These are phyloP conservation scores for Thalassiosira gravida DNA, from an alignment of 352 stramenopile genomes.

Conservation along the genomic window DNA sequence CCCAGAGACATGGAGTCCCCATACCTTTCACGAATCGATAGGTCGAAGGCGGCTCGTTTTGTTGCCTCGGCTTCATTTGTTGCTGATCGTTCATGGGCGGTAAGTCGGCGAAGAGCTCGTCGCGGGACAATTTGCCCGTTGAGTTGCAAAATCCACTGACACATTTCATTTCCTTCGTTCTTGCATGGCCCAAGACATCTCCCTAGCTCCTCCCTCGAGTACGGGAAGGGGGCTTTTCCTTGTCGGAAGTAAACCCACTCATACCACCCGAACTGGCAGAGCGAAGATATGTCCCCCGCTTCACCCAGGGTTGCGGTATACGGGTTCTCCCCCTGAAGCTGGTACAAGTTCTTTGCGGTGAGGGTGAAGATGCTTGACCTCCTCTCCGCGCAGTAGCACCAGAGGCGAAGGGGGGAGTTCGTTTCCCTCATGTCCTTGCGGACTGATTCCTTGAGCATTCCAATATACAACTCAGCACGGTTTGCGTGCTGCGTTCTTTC, in stretches of 20 bases:
- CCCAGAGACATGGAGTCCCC: conserved; percentile 19
- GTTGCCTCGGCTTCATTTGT: conserved; percentile 23
- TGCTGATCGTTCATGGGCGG: conserved; percentile 16
- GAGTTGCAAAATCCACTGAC: conserved; percentile 25
- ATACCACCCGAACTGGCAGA: conserved; percentile 35
- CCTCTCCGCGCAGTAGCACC: conserved; percentile 51
- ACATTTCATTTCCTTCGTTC: conserved; percentile 36
- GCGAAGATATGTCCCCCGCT: conserved; percentile 35
- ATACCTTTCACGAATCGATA: conserved; percentile 1
- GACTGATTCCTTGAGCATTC: conserved; percentile 39
- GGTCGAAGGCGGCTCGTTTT: conserved; percentile 28
- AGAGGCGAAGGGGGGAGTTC: conserved; percentile 17
- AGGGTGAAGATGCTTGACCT: conserved; percentile 32
- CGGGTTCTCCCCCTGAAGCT: conserved; percentile 21
- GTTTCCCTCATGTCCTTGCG: conserved; percentile 34
- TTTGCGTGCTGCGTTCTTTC: conserved; percentile 40
- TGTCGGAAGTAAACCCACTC: conserved; percentile 54
- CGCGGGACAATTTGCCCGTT: conserved; percentile 37
- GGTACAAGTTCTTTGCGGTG: conserved; percentile 33
- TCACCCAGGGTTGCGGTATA: conserved; percentile 19
- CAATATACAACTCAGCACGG: conserved; percentile 46
- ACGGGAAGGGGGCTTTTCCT: neutral
- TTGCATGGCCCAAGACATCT: conserved; percentile 43
- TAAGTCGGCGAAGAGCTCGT: conserved; percentile 17
- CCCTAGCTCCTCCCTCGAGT: conserved; percentile 28